Percentiles rank a stretch among this genome's conserved stretches.
phyloP scores from a whole-genome alignment of 1,284 basidiomycete genomes.

The Ceraceosorus guamensis region DNA sequence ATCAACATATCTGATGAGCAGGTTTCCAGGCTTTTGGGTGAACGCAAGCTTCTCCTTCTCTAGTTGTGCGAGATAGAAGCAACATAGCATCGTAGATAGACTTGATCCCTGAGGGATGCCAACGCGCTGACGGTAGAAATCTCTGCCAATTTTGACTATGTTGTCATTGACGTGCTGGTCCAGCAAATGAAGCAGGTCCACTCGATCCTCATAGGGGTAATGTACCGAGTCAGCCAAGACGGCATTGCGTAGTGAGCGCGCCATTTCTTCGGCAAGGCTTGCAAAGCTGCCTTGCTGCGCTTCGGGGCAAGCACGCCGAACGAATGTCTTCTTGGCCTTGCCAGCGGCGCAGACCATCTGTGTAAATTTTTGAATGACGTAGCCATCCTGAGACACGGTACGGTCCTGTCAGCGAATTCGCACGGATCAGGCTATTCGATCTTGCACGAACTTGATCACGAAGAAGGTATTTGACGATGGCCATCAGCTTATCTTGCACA shows the following conservation, averaged over 20 bases:
- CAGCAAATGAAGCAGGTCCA: conserved; percentile 65
- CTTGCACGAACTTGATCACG: background rate
- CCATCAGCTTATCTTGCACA: conserved; percentile 74
- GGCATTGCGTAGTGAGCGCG: conserved; percentile 62
- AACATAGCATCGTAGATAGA: conserved; percentile 75
- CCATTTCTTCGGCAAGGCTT: conserved; percentile 52
- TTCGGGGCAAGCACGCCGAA: conserved; percentile 44
- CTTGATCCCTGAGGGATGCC: conserved; percentile 96
- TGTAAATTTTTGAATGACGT: conserved; percentile 36
- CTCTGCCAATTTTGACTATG: conserved; percentile 61
- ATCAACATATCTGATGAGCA: conserved; percentile 75
- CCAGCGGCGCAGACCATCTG: conserved; percentile 19
- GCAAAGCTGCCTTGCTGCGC: conserved; percentile 69
- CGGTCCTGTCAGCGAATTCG: background rate
- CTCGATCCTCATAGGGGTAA: conserved; percentile 57
- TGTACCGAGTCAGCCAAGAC: conserved; percentile 78
- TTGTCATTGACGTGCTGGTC: conserved; percentile 85
- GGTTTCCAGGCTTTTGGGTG: conserved; percentile 44
- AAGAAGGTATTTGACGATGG: conserved; percentile 62
- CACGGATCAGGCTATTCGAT: background rate
- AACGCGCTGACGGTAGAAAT: conserved; percentile 73
- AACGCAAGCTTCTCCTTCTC: conserved; percentile 64
- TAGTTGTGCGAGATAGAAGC: conserved; percentile 76
- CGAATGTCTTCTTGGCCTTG: conserved; percentile 9
- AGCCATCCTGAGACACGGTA: conserved; percentile 13